Percentiles rank a stretch among this genome's conserved stretches.
phyloP scores from a whole-genome alignment of 106 monocot species.

The Vanilla planifolia region DNA sequence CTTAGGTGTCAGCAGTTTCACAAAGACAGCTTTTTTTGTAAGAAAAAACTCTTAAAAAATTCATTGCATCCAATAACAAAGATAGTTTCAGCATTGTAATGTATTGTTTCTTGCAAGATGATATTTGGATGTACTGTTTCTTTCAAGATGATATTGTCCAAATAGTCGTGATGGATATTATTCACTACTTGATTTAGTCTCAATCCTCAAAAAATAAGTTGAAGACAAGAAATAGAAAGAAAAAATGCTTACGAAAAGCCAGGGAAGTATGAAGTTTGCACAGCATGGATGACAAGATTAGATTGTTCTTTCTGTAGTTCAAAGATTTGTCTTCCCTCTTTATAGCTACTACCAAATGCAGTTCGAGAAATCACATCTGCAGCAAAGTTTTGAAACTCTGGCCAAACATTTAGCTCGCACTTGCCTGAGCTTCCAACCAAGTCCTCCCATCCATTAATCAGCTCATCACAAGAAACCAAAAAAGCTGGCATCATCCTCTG shows the following conservation, averaged over 20 bases:
- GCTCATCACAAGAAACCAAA: constrained; percentile 23
- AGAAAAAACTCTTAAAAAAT: too few species aligned
- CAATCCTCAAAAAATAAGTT: too few species aligned
- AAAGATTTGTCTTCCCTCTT: constrained; percentile 38
- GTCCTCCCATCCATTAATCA: constrained; percentile 22
- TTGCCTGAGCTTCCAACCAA: constrained; percentile 10
- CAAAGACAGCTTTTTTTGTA: too few species aligned
- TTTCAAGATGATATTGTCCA: too few species aligned
- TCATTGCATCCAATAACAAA: too few species aligned
- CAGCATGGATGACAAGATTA: constrained; percentile 16
- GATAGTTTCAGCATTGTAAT: too few species aligned
- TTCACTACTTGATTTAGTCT: too few species aligned
- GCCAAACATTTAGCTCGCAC: constrained; percentile 40
- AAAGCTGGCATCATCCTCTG: constrained; percentile 18
- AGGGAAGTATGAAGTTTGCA: constrained; percentile 24
- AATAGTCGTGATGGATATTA: too few species aligned
- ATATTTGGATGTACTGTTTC: too few species aligned
- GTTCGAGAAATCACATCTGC: constrained; percentile 64
- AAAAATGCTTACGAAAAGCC: constrained; percentile 35
- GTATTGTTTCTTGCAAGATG: too few species aligned
- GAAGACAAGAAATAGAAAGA: neutral
- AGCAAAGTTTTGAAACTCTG: constrained; percentile 52
- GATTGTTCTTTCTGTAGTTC: constrained; percentile 34
- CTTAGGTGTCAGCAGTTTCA: too few species aligned
- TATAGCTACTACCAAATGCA: constrained; percentile 41